Conservation (phyloP, 306 rosid species). For the Citrullus colocynthis region DNA sequence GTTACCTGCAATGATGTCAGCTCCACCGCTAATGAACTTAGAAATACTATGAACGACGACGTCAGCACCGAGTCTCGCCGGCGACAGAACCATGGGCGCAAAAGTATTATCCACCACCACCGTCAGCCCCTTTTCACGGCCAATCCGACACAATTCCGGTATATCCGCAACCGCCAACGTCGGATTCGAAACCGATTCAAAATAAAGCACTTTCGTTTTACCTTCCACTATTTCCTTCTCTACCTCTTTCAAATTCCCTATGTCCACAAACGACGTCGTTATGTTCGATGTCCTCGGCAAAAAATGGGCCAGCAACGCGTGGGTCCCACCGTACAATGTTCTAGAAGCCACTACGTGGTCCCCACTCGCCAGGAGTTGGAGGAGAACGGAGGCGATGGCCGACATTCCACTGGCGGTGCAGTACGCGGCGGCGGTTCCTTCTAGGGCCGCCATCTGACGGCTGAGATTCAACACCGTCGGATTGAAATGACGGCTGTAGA, state of each 20-base stretch:
- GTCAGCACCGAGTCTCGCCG: constrained; percentile 81
- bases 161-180: constrained; percentile 57
- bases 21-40: constrained; percentile 92
- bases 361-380: constrained; percentile 58
- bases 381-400: constrained; percentile 47
- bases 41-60: constrained; percentile 85
- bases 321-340: constrained; percentile 76
- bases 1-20: constrained; percentile 88
- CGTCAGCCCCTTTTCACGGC: constrained; percentile 52
- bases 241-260: constrained; percentile 37
- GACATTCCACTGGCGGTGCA: constrained; percentile 96
- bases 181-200: constrained; percentile 67
- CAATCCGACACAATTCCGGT: constrained; percentile 53
- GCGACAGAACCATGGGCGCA: constrained; percentile 77
- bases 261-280: constrained; percentile 53
- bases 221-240: constrained; percentile 45
- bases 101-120: constrained; percentile 92
- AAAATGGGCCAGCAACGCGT: constrained; percentile 64
- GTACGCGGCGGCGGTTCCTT: constrained; percentile 91
- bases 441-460: constrained; percentile 86
- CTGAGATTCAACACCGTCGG: constrained; percentile 78
- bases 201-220: constrained; percentile 53
- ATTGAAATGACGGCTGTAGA: constrained; percentile 98
- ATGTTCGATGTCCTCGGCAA: constrained; percentile 50
- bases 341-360: constrained; percentile 56